Percentiles rank a stretch among this genome's conserved stretches.
These are phyloP conservation scores for Aspergillus asperescens DNA, from an alignment of 495 filamentous ascomycete species.

Conservation along the genomic window DNA sequence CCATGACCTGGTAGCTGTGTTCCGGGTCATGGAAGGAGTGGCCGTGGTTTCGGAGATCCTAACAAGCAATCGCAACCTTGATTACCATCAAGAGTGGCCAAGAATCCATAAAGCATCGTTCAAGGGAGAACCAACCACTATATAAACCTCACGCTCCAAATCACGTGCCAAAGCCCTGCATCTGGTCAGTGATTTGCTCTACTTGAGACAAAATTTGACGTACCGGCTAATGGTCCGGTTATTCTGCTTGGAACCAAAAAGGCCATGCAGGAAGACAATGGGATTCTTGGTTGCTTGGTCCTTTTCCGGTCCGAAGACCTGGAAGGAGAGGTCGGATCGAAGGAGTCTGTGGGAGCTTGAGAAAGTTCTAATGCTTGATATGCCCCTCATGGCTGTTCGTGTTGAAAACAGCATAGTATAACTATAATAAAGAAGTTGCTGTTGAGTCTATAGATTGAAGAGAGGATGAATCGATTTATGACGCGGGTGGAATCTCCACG, in stretches of 20 bases:
- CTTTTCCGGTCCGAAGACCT: constrained; percentile 39
- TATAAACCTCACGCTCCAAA: constrained; percentile 74
- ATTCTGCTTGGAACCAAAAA: constrained; percentile 96
- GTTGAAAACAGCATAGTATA: constrained; percentile 18
- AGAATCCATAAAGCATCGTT: not conserved
- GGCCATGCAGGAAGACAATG: constrained; percentile 85
- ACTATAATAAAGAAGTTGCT: not conserved
- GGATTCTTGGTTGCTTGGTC: constrained; percentile 46
- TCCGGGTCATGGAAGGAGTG: constrained; percentile 70
- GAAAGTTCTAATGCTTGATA: constrained; percentile 28
- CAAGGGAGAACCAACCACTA: constrained; percentile 54
- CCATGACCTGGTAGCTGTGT: constrained; percentile 84
- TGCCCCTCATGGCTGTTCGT: constrained; percentile 17
- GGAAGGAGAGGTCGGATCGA: constrained; percentile 35
- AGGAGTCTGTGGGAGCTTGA: constrained; percentile 28
- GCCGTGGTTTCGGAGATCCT: constrained; percentile 96
- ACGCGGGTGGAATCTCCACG: constrained; percentile 1
- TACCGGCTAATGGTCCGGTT: constrained; percentile 96
- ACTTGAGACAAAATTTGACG: constrained; percentile 26
- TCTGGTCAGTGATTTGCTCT: constrained; percentile 17
- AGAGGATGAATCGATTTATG: not conserved
- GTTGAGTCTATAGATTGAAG: not conserved
- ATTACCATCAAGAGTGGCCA: not conserved
- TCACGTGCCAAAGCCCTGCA: constrained; percentile 74
- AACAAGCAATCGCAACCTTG: not conserved